phyloP scores from a whole-genome alignment of 305 asterid genomes.

The Plantago coronopus region DNA sequence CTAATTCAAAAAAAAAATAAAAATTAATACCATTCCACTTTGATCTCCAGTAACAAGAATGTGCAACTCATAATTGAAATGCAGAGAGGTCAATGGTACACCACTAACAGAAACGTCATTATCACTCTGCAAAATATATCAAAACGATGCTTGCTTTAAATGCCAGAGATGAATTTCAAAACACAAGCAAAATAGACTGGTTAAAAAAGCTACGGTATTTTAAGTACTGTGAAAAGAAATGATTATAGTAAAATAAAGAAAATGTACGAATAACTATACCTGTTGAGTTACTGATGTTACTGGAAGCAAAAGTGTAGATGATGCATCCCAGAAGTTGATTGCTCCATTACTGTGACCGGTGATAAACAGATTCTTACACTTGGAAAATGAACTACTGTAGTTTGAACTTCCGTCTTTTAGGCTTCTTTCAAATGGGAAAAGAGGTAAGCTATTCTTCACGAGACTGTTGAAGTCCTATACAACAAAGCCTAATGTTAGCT shows the following conservation, averaged over 20 bases:
- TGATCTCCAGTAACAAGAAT: constrained; percentile 80
- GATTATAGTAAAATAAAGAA: neutral
- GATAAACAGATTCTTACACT: constrained; percentile 61
- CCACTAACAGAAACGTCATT: constrained; percentile 66
- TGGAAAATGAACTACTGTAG: constrained; percentile 41
- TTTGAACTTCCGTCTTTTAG: constrained; percentile 61
- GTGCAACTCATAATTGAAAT: constrained; percentile 45
- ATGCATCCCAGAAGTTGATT: constrained; percentile 82
- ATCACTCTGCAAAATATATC: constrained; percentile 57
- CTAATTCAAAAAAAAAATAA: constrained; percentile 23
- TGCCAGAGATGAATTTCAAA: neutral
- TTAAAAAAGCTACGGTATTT: neutral
- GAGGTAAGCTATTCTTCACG: constrained; percentile 48
- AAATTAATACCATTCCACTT: constrained; percentile 61
- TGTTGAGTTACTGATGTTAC: constrained; percentile 66
- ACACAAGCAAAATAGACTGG: neutral
- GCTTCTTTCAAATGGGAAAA: constrained; percentile 60
- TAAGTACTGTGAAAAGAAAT: neutral
- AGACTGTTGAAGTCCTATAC: constrained; percentile 50
- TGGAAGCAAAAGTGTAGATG: constrained; percentile 76
- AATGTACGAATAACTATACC: constrained; percentile 32
- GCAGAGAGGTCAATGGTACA: constrained; percentile 65
- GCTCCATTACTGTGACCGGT: constrained; percentile 83
- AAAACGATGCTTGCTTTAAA: constrained; percentile 13
- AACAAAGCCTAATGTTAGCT: constrained; percentile 1